A percentile compares a stretch with the other conserved stretches of the same genome.
phyloP scores from a whole-genome alignment of 1,139 yeast genomes.

The Debaryomyces subglobosus region DNA sequence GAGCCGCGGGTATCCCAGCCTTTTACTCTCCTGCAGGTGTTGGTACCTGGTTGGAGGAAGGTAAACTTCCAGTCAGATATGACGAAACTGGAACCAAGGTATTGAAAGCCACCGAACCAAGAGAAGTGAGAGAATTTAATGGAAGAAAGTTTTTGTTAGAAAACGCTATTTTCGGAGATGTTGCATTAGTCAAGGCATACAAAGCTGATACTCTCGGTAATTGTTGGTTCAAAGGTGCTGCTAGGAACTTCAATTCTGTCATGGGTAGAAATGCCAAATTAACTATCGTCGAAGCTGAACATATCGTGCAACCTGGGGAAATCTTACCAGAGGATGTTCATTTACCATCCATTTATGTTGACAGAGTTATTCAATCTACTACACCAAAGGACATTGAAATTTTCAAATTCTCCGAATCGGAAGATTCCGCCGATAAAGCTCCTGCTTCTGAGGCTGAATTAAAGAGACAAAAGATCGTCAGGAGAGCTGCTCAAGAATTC shows the following conservation, averaged over 20 bases:
- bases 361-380: conserved; percentile 39
- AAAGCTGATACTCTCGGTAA: conserved; percentile 52
- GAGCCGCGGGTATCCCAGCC: conserved; percentile 54
- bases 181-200: conserved; percentile 50
- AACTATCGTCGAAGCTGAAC: conserved; percentile 55
- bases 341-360: conserved; percentile 49
- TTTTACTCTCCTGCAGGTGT: conserved; percentile 53
- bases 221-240: conserved; percentile 50
- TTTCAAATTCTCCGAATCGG: conserved; percentile 17
- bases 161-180: conserved; percentile 47
- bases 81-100: conserved; percentile 34
- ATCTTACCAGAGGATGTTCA: conserved; percentile 50
- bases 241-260: conserved; percentile 49
- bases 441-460: conserved; percentile 19
- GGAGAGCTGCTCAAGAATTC: conserved; percentile 50
- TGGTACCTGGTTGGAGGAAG: conserved; percentile 55
- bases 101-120: conserved; percentile 36
- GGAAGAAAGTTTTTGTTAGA: conserved; percentile 49
- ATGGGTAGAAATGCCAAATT: conserved; percentile 50
- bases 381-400: conserved; percentile 49
- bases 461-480: conserved; percentile 40
- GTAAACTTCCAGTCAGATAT: conserved; percentile 49
- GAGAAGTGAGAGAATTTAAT: conserved; percentile 45
- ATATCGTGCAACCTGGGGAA: conserved; percentile 51
- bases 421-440: conserved; percentile 13